A percentile compares a stretch with the other conserved stretches of the same genome.
These are phyloP conservation scores for Cynara cardunculus DNA, from an alignment of 129 eudicot genomes.

Conservation along the genomic window DNA sequence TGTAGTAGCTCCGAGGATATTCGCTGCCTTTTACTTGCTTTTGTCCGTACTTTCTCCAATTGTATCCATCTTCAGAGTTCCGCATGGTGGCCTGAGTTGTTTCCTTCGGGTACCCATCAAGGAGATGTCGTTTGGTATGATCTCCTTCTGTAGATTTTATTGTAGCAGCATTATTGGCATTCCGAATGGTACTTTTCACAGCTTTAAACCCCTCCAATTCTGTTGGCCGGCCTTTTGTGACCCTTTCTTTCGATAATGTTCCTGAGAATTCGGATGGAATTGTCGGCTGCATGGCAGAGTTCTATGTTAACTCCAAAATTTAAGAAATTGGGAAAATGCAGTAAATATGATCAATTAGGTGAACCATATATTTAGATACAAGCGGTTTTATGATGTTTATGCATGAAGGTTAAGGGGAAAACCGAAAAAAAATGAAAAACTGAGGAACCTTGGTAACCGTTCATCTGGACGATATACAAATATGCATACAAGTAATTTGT, in stretches of 20 bases:
- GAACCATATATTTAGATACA: not conserved
- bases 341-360: not conserved
- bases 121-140: not conserved
- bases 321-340: not conserved
- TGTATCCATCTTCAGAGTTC: slow-evolving; percentile 65
- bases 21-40: slow-evolving; percentile 88
- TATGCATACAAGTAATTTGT: no score
- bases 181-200: slow-evolving; percentile 5
- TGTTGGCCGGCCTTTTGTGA: slow-evolving; percentile 21
- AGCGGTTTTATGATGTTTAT: not conserved
- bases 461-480: no score
- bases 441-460: no score
- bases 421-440: no score
- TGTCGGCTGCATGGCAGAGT: slow-evolving; percentile 31
- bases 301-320: not conserved
- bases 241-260: slow-evolving; percentile 23
- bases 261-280: slow-evolving; percentile 24
- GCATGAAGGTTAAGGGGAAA: no score
- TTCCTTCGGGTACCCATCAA: slow-evolving; percentile 30
- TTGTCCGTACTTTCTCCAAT: slow-evolving; percentile 87
- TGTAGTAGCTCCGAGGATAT: slow-evolving; percentile 77
- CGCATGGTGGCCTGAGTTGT: slow-evolving; percentile 12
- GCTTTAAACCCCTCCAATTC: slow-evolving; percentile 18
- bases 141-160: slow-evolving; percentile 9
- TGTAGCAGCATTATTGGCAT: slow-evolving; percentile 1